Percentiles rank a stretch among this genome's conserved stretches.
phyloP scores from a whole-genome alignment of 257 asterid genomes.

The Solanum piurae region DNA sequence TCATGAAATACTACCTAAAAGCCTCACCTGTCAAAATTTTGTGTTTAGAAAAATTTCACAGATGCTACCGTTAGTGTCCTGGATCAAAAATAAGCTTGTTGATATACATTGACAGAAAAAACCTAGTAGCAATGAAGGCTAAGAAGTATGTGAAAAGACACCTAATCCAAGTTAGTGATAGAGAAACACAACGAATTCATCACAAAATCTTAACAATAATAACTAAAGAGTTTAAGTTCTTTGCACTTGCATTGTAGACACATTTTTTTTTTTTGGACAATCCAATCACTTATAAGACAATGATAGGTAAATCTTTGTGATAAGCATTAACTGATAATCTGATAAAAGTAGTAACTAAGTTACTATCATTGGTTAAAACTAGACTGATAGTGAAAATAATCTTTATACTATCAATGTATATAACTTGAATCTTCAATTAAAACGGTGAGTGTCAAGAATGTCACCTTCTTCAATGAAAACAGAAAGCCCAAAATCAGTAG shows the following conservation, averaged over 20 bases:
- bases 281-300: not conserved
- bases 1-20: not conserved
- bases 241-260: not conserved
- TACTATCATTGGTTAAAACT: not conserved
- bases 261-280: not conserved
- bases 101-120: not conserved
- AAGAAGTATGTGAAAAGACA: not conserved
- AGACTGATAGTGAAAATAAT: not conserved
- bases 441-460: not conserved
- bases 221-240: not conserved
- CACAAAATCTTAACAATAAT: not conserved
- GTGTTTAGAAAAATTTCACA: not conserved
- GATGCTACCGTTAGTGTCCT: not conserved
- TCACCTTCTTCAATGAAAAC: constrained; percentile 82
- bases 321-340: not conserved
- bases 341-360: not conserved
- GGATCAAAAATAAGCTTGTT: not conserved
- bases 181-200: not conserved
- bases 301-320: not conserved
- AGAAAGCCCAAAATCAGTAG: constrained; percentile 83
- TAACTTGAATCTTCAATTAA: not conserved
- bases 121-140: not conserved
- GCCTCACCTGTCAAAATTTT: not conserved
- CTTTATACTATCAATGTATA: not conserved
- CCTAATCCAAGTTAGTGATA: not conserved